Base-by-base conservation (phyloP, 2,329 filamentous ascomycete genomes). In the Chaetomiaceae sp. region DNA sequence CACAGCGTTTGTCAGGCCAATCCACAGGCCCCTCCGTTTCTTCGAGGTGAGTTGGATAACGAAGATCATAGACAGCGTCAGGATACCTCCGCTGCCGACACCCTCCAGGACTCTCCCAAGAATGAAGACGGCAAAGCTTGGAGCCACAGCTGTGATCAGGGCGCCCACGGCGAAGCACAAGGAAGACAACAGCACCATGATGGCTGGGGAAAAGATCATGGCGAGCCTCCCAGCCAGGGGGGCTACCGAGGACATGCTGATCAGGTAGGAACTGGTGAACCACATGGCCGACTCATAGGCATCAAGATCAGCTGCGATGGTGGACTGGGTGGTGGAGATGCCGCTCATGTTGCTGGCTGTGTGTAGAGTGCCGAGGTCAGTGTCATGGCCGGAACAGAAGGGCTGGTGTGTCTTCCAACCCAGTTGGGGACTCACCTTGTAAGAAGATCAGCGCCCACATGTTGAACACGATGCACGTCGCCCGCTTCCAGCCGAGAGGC, bases 231-330 rank as follows among this genome's bases (percentile, higher is more conserved):
- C 88, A 34, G 81, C 76, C 2, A 95, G 67, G 0, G 89, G 87
- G 0, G 84, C 79, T 12, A 87, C 68, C 12, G 74, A 76, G 23
- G 77, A 88, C 77, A 75, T 74, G 59, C 71, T 65, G 55, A 80
- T 75, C 42, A 93, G 74, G 64, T 89, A 95, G 2, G 85, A 76
- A 27, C 86, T 88, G 7, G 86, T 89, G 64, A 93, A 89, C 88
- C 88, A 95, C 66, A 82, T 86, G 31, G 82, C 83, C 49, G 82
- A 73, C 50, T 83, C 81, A 61, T 89, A 90, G 1, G 86, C 81
- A 66, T 87, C 75, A 2, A 95, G 73, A 57, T 92, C 87, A 7
- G 77, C 78, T 2, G 88, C 87, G 57, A 95, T 88, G 44, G 75
- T 75, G 7, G 84, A 87, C 68, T 93, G 89, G 2, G 86, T 87